Evolutionary conservation across 345 rosid genomes (phyloP).

Genomic region (Eucalyptus rudis): DNA sequence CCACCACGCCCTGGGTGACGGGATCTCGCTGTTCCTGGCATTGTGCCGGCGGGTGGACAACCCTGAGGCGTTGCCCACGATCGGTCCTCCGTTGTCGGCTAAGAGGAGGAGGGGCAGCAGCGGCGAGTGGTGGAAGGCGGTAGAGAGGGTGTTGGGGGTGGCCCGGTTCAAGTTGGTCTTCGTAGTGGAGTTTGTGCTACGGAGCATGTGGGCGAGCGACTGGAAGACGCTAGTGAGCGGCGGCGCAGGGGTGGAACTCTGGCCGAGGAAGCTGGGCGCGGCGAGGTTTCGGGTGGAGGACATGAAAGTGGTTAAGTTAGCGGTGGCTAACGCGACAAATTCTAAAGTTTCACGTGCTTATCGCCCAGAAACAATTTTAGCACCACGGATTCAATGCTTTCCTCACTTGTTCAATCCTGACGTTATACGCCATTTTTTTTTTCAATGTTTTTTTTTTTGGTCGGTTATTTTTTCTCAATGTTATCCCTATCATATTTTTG

Average conservation of each 20-base stretch:
- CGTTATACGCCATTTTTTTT: background rate
- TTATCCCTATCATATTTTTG: background rate
- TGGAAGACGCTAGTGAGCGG: constrained; percentile 28
- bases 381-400: background rate
- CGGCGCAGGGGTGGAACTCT: constrained; percentile 54
- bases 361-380: background rate
- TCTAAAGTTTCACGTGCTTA: background rate
- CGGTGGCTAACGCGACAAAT: constrained; percentile 25
- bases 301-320: constrained; percentile 39
- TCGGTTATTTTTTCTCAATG: background rate
- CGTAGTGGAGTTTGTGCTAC: constrained; percentile 11
- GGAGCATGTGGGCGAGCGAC: constrained; percentile 19
- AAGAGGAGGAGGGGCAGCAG: background rate
- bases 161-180: constrained; percentile 20
- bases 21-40: constrained; percentile 37
- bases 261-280: constrained; percentile 47
- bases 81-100: background rate
- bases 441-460: too few species aligned
- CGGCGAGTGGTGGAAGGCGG: background rate
- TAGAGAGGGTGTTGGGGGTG: constrained; percentile 2
- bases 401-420: background rate
- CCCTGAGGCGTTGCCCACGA: constrained; percentile 10
- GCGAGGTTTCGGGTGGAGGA: constrained; percentile 39
- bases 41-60: constrained; percentile 22
- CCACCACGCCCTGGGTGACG: constrained; percentile 57